Conservation (phyloP, 2,329 filamentous ascomycete species). For the Pseudogymnoascus sp. region DNA sequence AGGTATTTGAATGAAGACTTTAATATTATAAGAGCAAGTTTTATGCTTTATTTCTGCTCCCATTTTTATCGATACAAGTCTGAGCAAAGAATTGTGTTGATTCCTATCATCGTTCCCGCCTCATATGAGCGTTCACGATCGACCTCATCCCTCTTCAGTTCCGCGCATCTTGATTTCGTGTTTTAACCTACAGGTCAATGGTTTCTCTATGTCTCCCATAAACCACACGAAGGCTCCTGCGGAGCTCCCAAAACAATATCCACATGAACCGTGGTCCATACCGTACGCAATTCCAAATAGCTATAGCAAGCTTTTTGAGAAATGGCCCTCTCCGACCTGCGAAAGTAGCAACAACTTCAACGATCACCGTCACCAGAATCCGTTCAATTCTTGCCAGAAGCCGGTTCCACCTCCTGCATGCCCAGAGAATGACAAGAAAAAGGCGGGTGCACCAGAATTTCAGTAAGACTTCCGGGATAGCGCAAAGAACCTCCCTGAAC, state of each 20-base stretch:
- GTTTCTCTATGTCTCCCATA: background rate
- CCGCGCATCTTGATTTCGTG: background rate
- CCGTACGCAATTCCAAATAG: background rate
- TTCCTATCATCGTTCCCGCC: background rate
- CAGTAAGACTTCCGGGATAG: background rate
- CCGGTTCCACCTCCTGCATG: background rate
- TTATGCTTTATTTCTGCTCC: background rate
- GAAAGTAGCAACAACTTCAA: background rate
- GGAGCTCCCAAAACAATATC: background rate
- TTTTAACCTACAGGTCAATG: background rate
- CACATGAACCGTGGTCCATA: background rate
- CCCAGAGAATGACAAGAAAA: background rate
- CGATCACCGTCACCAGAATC: background rate
- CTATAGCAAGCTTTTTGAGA: background rate
- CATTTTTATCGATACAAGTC: background rate
- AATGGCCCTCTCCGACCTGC: background rate
- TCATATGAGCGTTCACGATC: background rate
- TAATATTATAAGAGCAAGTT: background rate
- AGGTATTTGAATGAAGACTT: constrained; percentile 5
- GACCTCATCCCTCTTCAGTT: background rate
- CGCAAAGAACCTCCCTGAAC: background rate
- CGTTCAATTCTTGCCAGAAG: background rate
- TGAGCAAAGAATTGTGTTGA: background rate
- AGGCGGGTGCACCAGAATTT: background rate
- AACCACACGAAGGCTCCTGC: background rate